Evolutionary conservation across 202 grass and related monocot genomes (phyloP).

Genomic region (Carex arenaria): DNA sequence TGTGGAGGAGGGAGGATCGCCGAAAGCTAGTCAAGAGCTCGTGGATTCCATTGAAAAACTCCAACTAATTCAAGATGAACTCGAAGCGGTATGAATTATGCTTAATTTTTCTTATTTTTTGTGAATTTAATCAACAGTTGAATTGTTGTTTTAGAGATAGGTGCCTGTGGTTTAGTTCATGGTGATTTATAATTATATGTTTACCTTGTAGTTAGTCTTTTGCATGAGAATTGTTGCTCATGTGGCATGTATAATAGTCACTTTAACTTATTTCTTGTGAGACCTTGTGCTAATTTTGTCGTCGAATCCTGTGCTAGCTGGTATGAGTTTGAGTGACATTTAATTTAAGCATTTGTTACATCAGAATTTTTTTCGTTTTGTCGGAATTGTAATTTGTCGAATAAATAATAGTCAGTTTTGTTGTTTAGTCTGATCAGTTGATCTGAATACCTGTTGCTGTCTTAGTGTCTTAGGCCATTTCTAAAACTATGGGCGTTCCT

Average conservation of each 20-base stretch:
- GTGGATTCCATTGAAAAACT: slow-evolving; percentile 83
- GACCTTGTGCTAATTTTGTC: not conserved
- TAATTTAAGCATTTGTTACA: not conserved
- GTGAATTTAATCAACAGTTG: not conserved
- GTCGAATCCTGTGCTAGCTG: not conserved
- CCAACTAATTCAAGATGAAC: slow-evolving; percentile 91
- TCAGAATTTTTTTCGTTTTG: not conserved
- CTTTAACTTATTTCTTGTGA: not conserved
- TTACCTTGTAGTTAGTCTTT: not conserved
- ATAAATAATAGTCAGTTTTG: not conserved
- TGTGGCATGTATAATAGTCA: not conserved
- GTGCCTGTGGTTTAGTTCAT: not conserved
- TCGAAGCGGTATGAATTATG: slow-evolving; percentile 53
- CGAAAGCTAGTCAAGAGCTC: slow-evolving; percentile 47
- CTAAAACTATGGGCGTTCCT: not conserved
- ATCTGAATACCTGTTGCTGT: not conserved
- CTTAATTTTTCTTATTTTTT: not conserved
- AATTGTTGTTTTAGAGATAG: not conserved
- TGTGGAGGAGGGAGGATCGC: slow-evolving; percentile 60
- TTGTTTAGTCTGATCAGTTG: not conserved
- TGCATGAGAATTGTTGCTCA: not conserved
- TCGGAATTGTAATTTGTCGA: not conserved
- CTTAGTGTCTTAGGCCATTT: not conserved
- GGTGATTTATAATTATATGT: not conserved
- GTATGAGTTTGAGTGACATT: not conserved